Conservation (phyloP, 495 filamentous ascomycete genomes). For the Hypoxylon crocopeplum region DNA sequence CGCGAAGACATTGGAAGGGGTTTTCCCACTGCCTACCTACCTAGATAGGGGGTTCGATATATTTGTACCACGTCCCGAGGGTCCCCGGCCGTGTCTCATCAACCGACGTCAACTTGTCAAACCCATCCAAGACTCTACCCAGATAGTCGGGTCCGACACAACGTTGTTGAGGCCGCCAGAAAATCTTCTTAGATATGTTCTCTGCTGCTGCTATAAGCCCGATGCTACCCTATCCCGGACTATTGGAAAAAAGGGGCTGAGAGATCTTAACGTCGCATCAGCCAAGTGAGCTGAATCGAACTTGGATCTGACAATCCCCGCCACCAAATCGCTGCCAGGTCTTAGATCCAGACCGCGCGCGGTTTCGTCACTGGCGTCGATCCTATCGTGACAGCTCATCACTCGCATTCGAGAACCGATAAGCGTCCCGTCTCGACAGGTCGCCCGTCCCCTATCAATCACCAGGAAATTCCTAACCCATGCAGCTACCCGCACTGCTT, state of each 20-base stretch:
- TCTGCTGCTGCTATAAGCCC: slow-evolving; percentile 17
- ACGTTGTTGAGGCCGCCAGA: slow-evolving; percentile 23
- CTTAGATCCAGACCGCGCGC: slow-evolving; percentile 14
- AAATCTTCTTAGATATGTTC: not conserved
- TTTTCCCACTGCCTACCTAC: too few relatives aligned
- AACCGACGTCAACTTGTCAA: slow-evolving; percentile 23
- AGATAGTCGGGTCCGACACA: slow-evolving; percentile 14
- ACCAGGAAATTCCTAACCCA: slow-evolving; percentile 9
- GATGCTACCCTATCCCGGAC: slow-evolving; percentile 30
- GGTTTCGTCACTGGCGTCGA: slow-evolving; percentile 19
- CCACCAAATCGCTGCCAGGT: not conserved
- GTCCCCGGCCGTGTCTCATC: slow-evolving; percentile 24
- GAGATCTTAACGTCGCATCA: slow-evolving; percentile 29
- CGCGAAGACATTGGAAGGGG: slow-evolving; percentile 26
- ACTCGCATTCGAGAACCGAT: slow-evolving; percentile 8
- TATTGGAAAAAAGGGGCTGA: slow-evolving; percentile 40
- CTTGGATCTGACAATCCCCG: slow-evolving; percentile 9
- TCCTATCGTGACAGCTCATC: slow-evolving; percentile 16
- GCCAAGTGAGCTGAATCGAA: slow-evolving; percentile 15
- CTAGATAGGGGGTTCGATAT: slow-evolving; percentile 15
- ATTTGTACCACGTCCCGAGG: slow-evolving; percentile 29
- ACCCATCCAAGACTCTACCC: slow-evolving; percentile 23
- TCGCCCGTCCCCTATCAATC: not conserved
- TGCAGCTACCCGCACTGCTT: slow-evolving; percentile 40
- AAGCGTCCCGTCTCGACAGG: not conserved